A percentile compares a stretch with the other conserved stretches of the same genome.
These are phyloP conservation scores for Litchi chinensis DNA, from an alignment of 345 rosid genomes.

Conservation along the genomic window DNA sequence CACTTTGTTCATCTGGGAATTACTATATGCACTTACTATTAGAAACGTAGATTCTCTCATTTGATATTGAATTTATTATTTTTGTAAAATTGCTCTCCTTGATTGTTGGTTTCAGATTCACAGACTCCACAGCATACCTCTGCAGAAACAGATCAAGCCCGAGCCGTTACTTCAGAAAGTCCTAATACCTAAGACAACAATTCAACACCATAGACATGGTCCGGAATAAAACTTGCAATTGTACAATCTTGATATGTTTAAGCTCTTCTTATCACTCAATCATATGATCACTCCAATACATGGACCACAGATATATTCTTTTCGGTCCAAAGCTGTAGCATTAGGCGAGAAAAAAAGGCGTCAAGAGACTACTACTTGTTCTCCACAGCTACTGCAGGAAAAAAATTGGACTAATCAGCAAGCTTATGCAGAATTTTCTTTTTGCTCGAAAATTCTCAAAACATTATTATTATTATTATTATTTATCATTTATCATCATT, in stretches of 20 bases:
- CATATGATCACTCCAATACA: conserved; percentile 10
- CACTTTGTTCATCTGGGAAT: conserved; percentile 6
- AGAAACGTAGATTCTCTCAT: not conserved
- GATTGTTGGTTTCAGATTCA: conserved; percentile 43
- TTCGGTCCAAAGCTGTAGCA: conserved; percentile 23
- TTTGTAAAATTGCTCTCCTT: conserved; percentile 5
- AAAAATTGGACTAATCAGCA: conserved; percentile 27
- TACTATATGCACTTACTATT: not conserved
- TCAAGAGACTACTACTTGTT: conserved; percentile 17
- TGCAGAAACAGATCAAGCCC: conserved; percentile 41
- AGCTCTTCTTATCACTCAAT: conserved; percentile 18
- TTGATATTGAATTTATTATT: not conserved
- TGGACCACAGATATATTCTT: conserved; percentile 6
- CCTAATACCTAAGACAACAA: conserved; percentile 40
- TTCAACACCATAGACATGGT: conserved; percentile 12
- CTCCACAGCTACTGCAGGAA: conserved; percentile 6
- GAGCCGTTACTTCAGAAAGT: conserved; percentile 41
- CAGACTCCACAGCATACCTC: conserved; percentile 46
- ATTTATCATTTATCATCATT: not conserved
- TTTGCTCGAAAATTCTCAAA: conserved; percentile 23
- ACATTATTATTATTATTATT: conserved; percentile 3
- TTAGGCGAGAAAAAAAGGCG: conserved; percentile 8
- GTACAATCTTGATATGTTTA: conserved; percentile 54
- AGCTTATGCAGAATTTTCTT: conserved; percentile 25
- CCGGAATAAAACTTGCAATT: conserved; percentile 23